Conservation (phyloP, 192 early-diverging fungal genomes). For the Spizellomyces punctatus region DNA sequence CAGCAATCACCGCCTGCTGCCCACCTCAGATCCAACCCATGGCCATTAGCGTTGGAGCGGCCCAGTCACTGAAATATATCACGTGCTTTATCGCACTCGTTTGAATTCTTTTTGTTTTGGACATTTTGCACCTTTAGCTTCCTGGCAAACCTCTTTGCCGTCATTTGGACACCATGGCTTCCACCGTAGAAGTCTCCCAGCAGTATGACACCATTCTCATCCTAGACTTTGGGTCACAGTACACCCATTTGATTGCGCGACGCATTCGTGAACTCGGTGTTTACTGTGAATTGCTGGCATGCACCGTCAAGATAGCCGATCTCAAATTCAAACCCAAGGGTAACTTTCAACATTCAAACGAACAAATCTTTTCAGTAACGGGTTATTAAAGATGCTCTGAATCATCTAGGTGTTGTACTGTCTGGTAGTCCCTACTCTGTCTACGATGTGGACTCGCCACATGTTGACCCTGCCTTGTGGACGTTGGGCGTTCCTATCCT, state of each 20-base stretch:
- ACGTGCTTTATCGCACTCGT: no score
- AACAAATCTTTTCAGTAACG: not conserved
- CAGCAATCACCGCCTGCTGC: no score
- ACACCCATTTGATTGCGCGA: constrained; percentile 96
- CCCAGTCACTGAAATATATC: no score
- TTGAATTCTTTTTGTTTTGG: no score
- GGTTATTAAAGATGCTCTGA: not conserved
- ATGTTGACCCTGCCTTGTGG: constrained; percentile 91
- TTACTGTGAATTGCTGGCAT: constrained; percentile 98
- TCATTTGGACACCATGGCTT: not conserved
- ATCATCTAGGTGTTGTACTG: constrained; percentile 76
- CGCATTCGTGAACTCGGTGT: constrained; percentile 95
- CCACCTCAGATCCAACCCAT: no score
- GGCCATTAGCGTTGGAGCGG: no score
- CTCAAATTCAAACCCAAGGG: constrained; percentile 95
- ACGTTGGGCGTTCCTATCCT: constrained; percentile 86
- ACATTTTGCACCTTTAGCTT: no score
- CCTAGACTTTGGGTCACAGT: constrained; percentile 99
- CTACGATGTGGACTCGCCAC: constrained; percentile 91
- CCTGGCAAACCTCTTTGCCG: no score
- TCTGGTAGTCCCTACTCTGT: constrained; percentile 98
- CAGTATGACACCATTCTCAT: constrained; percentile 92
- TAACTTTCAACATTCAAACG: constrained; percentile 13
- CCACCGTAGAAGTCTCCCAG: constrained; percentile 33
- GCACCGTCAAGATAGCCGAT: constrained; percentile 92